Percentiles rank a stretch among this genome's conserved stretches.
Evolutionary conservation across 2,329 filamentous ascomycete genomes (phyloP).

Genomic region (Ophiostoma ulmi): DNA sequence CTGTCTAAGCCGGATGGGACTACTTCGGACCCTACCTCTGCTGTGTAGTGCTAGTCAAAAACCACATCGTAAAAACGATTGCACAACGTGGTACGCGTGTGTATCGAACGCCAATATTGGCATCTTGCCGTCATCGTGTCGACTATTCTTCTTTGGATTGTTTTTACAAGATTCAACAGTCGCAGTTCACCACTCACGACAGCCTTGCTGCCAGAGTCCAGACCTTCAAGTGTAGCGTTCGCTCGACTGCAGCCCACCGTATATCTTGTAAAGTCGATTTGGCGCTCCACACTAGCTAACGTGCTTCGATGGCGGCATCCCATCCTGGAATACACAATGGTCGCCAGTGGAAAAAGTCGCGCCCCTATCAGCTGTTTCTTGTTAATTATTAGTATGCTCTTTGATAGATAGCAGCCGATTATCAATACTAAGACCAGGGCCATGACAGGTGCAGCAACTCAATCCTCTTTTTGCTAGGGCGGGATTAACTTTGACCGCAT

Average conservation of each 20-base stretch:
- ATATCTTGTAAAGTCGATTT: not conserved
- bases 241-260: not conserved
- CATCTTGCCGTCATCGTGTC: not conserved
- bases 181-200: not conserved
- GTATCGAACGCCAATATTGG: not conserved
- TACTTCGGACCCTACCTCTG: not conserved
- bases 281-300: not conserved
- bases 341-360: constrained; percentile 3
- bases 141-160: not conserved
- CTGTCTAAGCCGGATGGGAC: not conserved
- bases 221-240: not conserved
- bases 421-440: not conserved
- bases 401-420: too few relatives aligned
- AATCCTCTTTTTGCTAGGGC: not conserved
- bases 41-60: not conserved
- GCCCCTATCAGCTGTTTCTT: not conserved
- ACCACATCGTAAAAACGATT: not conserved
- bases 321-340: constrained; percentile 2
- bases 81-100: not conserved
- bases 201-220: not conserved
- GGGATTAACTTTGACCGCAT: not conserved
- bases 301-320: constrained; percentile 13
- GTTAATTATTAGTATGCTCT: not conserved
- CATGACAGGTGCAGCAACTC: not conserved
- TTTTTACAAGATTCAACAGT: not conserved